Evolutionary conservation across 2,329 filamentous ascomycete genomes (phyloP), one percentile per base, ranked within the genome.

Genomic region (Epichloe amarillans): DNA sequence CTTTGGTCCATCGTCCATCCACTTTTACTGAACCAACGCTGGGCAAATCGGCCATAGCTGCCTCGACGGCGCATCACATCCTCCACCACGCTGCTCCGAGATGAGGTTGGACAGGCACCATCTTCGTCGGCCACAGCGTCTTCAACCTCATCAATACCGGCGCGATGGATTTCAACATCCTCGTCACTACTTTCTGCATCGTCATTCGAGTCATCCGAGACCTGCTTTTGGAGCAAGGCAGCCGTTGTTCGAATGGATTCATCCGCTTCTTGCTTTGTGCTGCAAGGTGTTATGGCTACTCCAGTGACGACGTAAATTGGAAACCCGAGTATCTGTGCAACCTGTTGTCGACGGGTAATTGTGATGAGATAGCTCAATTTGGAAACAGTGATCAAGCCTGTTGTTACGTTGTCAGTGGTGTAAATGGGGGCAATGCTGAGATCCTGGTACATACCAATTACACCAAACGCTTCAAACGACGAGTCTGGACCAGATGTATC

Each of bases 291-390:
- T n/a, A 97, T 72, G 6, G 88, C 84, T 35, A 97, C 86, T 58
- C 94, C 88, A 42, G 86, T 93, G 53, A 96, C 80, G 39, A 88
- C 83, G 66, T 94, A 98, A 50, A 97, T 73, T 0, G 90, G 84
- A 50, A 79, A 83, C 5, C 88, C 88, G 56, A 83, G 82, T 47
- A 97, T 82, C 56, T 90, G 84, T 3, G 93, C 93, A 47, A 97
- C 89, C 65, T 95, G 87, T 61, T 94, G 80, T 45, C 91, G 86
- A 52, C 82, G 80, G 21, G 84, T 89, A 60, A 98, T 94, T 11
- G 88, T 84, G 52, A 98, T 79, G 6, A 98, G 77, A 66, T 91
- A 97, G 56, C 82, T 86, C 30, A 83, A 78, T 38, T 82, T 85
- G 21, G 89, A 86, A 53, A 97, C 79, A 37, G 83, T 88, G 43